Base-by-base conservation (phyloP, 768 basidiomycete genomes). In the Xerocomus spinulosus region DNA sequence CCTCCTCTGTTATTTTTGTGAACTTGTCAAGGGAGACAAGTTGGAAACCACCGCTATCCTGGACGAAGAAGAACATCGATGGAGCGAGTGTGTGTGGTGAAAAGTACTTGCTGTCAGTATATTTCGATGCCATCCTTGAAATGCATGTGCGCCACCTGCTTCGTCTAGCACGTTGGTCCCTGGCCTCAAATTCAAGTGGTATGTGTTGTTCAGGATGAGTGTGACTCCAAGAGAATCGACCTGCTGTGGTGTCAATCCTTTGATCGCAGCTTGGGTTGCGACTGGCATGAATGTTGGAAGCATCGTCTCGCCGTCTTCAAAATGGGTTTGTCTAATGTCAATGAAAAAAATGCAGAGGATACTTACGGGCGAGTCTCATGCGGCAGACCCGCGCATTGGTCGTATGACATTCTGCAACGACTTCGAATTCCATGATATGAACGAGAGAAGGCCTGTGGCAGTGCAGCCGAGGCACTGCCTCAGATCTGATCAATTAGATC, bases 241-340 rank as follows among this genome's bases (percentile, higher is more conserved):
- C 68, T 93, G 88, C 50, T 88, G 85, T 17, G 88, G 68, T 5
- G 90, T 91, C n/a, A 94, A 69, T 4, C 91, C 90, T 67, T 95
- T 95, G 61, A 94, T 90, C 6, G 91, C 87, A 15, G 86, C 90
- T 62, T 94, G 92, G 4, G 92, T 94, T 3, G 90, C 91, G 9
- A 93, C 90, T 3, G 91, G 92, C 92, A 93, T 94, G 58, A 94
- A 94, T 0, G 91, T 90, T 2, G 91, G 91, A 17, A 92, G 71
- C 74, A 85, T 80, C 2, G 90, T 92, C 32, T 77, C 70, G 9
- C 88, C 89, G 70, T 92, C 88, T 90, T 51, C 20, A 54, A 17
- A 37, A 26, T 17, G 3, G 42, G 37, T 34, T 43, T 36, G 46
- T 52, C 42, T 42, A 20, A 15, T 17, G 41, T 42, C 20, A 28